Conservation (phyloP, 2,329 filamentous ascomycete genomes). For the Myrmaecium sp. region DNA sequence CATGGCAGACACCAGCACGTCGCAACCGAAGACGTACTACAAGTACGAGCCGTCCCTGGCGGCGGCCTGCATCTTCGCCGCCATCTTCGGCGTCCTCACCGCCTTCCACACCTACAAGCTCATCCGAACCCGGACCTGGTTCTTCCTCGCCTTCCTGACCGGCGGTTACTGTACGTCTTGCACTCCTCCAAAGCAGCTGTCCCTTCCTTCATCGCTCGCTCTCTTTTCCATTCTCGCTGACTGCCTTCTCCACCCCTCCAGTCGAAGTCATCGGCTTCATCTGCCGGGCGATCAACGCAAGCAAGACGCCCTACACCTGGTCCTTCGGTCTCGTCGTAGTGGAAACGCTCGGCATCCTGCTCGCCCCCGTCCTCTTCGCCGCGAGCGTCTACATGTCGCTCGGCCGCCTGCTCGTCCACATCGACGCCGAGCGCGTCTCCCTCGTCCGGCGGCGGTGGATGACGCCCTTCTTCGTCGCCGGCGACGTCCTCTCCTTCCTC, state of each 20-base stretch:
- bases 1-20: too few relatives aligned
- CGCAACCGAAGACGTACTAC: too few relatives aligned
- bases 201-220: too few relatives aligned
- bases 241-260: too few relatives aligned
- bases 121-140: slow-evolving; percentile 18
- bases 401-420: slow-evolving; percentile 26
- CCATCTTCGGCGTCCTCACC: slow-evolving; percentile 23
- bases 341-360: slow-evolving; percentile 28
- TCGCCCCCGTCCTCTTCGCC: slow-evolving; percentile 32
- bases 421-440: slow-evolving; percentile 24
- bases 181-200: too few relatives aligned
- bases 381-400: slow-evolving; percentile 34
- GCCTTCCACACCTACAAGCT: slow-evolving; percentile 16
- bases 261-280: slow-evolving; percentile 37
- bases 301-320: slow-evolving; percentile 27
- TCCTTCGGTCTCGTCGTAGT: slow-evolving; percentile 26
- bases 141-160: slow-evolving; percentile 19
- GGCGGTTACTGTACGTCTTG: too few relatives aligned
- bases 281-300: slow-evolving; percentile 28
- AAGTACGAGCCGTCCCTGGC: slow-evolving; percentile 31
- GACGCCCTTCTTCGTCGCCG: slow-evolving; percentile 31
- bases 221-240: too few relatives aligned
- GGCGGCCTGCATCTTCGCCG: slow-evolving; percentile 25
- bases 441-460: slow-evolving; percentile 27
- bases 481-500: slow-evolving; percentile 31